Evolutionary conservation across 2,329 filamentous ascomycete genomes (phyloP).

Genomic region (Aspergillus pseudoterreus): DNA sequence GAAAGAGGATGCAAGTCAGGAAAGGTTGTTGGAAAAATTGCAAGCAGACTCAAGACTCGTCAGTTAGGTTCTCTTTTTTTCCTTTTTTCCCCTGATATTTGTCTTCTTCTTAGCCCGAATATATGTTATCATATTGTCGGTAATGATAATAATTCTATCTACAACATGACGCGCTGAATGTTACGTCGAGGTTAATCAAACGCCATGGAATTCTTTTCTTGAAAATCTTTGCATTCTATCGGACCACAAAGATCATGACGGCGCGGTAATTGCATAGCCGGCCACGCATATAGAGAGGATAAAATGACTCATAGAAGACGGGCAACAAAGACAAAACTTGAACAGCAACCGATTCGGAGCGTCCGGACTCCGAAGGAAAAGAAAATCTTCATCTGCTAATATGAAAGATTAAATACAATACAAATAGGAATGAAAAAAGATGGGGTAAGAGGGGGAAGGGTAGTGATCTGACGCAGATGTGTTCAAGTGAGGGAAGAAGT

Average conservation of each 20-base stretch:
- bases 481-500: conserved; percentile 18
- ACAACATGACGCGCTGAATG: too few species aligned
- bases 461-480: conserved; percentile 2
- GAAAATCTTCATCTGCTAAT: conserved; percentile 8
- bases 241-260: too few species aligned
- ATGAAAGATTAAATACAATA: conserved; percentile 31
- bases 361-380: conserved; percentile 8
- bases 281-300: conserved; percentile 7
- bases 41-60: too few species aligned
- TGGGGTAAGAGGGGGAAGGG: conserved; percentile 7
- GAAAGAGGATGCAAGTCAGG: too few species aligned
- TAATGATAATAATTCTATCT: too few species aligned
- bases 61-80: too few species aligned
- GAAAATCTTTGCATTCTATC: background rate
- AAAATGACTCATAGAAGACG: background rate
- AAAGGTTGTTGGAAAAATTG: too few species aligned
- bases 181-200: too few species aligned
- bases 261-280: background rate
- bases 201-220: too few species aligned
- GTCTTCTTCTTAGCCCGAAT: too few species aligned
- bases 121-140: too few species aligned
- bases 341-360: conserved; percentile 6
- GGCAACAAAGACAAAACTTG: conserved; percentile 2
- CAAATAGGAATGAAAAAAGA: conserved; percentile 18
- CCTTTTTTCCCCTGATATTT: too few species aligned